Evolutionary conservation across 2,329 filamentous ascomycete genomes (phyloP).

Genomic region (Pseudocercospora ulei): DNA sequence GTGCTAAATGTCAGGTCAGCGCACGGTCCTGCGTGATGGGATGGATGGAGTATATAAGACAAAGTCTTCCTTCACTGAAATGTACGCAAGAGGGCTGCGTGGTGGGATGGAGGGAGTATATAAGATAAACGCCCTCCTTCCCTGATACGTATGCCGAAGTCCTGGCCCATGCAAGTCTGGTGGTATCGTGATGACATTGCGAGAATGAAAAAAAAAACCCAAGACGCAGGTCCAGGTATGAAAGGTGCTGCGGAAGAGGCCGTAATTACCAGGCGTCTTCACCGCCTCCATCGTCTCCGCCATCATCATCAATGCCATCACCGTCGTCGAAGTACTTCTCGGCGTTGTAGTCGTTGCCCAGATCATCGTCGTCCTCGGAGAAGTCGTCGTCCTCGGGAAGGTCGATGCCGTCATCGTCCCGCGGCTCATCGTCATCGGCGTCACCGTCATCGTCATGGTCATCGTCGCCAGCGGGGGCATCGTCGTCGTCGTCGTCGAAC

Average conservation of each 20-base stretch:
- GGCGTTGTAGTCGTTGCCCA: slow-evolving; percentile 49
- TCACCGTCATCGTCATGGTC: slow-evolving; percentile 33
- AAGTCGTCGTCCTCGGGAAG: slow-evolving; percentile 37
- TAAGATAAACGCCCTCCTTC: too few relatives aligned
- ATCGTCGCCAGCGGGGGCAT: slow-evolving; percentile 9
- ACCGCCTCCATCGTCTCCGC: slow-evolving; percentile 21
- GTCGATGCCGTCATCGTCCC: slow-evolving; percentile 29
- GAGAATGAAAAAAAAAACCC: slow-evolving; percentile 7
- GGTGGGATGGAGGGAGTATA: too few relatives aligned
- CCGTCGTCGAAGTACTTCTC: slow-evolving; percentile 42
- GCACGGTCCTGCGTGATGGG: too few relatives aligned
- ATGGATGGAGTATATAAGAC: too few relatives aligned
- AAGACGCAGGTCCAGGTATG: slow-evolving; percentile 3
- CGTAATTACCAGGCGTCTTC: slow-evolving; percentile 24
- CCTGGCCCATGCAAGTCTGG: background rate
- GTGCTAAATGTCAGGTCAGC: too few relatives aligned
- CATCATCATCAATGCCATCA: slow-evolving; percentile 39
- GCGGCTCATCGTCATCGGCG: slow-evolving; percentile 59
- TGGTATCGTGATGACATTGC: slow-evolving; percentile 10
- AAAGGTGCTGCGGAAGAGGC: slow-evolving; percentile 5
- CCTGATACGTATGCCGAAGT: too few relatives aligned
- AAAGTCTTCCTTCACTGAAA: too few relatives aligned
- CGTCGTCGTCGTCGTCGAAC: slow-evolving; percentile 22
- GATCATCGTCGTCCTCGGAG: slow-evolving; percentile 50
- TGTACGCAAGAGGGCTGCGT: too few relatives aligned